phyloP scores from a whole-genome alignment of 441 rosid species.

The Gossypium laxum region DNA sequence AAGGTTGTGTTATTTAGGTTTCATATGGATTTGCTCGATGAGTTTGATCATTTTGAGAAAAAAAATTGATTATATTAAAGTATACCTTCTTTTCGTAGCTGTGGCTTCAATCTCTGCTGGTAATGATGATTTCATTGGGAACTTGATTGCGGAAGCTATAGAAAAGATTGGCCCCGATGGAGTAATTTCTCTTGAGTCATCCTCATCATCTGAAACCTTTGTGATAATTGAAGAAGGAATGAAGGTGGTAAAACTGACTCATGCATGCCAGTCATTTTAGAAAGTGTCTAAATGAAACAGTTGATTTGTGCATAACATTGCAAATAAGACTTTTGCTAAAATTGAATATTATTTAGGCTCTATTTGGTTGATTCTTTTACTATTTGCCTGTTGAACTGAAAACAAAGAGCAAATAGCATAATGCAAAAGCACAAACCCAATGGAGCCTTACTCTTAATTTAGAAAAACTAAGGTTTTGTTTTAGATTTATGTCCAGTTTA shows the following conservation, averaged over 20 bases:
- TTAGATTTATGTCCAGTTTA: background rate
- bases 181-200: conserved; percentile 65
- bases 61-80: background rate
- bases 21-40: background rate
- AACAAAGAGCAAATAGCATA: background rate
- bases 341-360: conserved; percentile 3
- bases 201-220: conserved; percentile 60
- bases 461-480: background rate
- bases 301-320: background rate
- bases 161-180: conserved; percentile 82
- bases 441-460: background rate
- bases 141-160: conserved; percentile 65
- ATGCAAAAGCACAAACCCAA: background rate
- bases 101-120: conserved; percentile 93
- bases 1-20: conserved; percentile 34
- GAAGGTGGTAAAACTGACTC: conserved; percentile 45
- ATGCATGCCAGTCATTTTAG: conserved; percentile 1
- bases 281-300: background rate
- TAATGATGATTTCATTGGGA: conserved; percentile 68
- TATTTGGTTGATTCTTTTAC: background rate
- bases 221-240: conserved; percentile 79
- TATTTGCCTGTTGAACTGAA: background rate
- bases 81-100: conserved; percentile 36
- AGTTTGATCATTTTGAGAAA: background rate
- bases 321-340: background rate